These are phyloP conservation scores for Lactarius deliciosus DNA, from an alignment of 768 basidiomycete genomes.

Conservation along the genomic window DNA sequence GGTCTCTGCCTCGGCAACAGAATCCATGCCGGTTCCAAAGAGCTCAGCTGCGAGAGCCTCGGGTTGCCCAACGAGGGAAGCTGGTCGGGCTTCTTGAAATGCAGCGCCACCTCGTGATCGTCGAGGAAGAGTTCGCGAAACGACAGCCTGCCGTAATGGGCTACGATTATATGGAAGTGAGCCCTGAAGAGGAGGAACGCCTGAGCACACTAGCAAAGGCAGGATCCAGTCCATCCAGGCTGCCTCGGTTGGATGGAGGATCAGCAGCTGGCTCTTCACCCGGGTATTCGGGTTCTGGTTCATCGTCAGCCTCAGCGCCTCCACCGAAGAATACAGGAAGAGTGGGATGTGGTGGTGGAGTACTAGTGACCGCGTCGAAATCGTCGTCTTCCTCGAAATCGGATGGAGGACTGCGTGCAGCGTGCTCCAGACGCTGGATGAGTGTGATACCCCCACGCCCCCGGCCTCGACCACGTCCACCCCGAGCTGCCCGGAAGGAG, in stretches of 20 bases:
- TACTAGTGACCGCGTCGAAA: conserved; percentile 21
- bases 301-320: conserved; percentile 36
- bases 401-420: conserved; percentile 24
- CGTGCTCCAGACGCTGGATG: conserved; percentile 29
- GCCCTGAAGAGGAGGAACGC: conserved; percentile 46
- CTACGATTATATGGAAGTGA: conserved; percentile 50
- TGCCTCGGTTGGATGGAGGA: conserved; percentile 58
- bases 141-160: conserved; percentile 60
- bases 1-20: conserved; percentile 40
- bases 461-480: conserved; percentile 26
- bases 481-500: conserved; percentile 22
- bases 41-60: conserved; percentile 68
- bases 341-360: conserved; percentile 22
- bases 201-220: conserved; percentile 76
- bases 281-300: conserved; percentile 31
- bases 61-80: conserved; percentile 69
- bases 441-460: conserved; percentile 28
- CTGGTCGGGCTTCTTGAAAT: conserved; percentile 67
- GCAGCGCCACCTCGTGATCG: conserved; percentile 65
- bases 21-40: conserved; percentile 50
- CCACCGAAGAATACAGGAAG: conserved; percentile 25
- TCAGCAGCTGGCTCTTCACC: conserved; percentile 41
- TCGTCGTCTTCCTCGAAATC: conserved; percentile 31
- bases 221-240: conserved; percentile 87
- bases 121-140: conserved; percentile 51